Evolutionary conservation across 371 early-diverging fungal genomes (phyloP), one percentile per base, ranked within the genome.

Genomic region (Parasitella parasitica): DNA sequence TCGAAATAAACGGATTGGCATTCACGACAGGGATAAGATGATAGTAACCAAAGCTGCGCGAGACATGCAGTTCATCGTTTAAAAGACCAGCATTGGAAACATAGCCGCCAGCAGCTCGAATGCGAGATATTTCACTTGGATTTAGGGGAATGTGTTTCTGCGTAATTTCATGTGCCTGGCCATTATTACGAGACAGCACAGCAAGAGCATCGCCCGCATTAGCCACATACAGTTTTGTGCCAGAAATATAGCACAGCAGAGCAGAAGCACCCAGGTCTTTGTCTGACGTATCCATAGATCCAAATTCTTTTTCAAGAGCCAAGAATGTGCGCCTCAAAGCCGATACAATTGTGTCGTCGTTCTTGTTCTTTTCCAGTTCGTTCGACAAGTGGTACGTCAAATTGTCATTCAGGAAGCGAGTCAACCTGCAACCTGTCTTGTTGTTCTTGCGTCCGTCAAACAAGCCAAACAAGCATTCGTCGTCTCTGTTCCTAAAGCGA

Each of bases 201-300:
- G 93, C 95, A 28, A 92, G 75, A 0, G 91, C 86, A 73, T 97
- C 95, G 16, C 97, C 96, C n/a, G 89, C 91, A 69, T 95, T 95
- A 15, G 95, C 94, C 13, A 94, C 89, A 60, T 93, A 93, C 37
- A 96, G 74, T 18, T 82, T 89, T 41, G 86, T 88, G 24, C 89
- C 92, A n/a, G 82, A 78, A 58, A 96, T 83, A 64, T 92, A 94
- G 6, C 89, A 91, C 12, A 96, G 79, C 16, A 91, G 70, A 0
- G 86, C 89, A n/a, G 89, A 86, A 0, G 89, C 90, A n/a, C 89
- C 91, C 6, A 75, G 62, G 1, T 86, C 86, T 1, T 77, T 78
- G 6, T 86, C 86, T 9, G 80, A 84, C 0, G 70, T 70, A 22
- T 74, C 65, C 24, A 68, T 54, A 58, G 73, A 61, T 20, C 92